phyloP scores from a whole-genome alignment of 768 basidiomycete species.

The Trametes coccinea region DNA sequence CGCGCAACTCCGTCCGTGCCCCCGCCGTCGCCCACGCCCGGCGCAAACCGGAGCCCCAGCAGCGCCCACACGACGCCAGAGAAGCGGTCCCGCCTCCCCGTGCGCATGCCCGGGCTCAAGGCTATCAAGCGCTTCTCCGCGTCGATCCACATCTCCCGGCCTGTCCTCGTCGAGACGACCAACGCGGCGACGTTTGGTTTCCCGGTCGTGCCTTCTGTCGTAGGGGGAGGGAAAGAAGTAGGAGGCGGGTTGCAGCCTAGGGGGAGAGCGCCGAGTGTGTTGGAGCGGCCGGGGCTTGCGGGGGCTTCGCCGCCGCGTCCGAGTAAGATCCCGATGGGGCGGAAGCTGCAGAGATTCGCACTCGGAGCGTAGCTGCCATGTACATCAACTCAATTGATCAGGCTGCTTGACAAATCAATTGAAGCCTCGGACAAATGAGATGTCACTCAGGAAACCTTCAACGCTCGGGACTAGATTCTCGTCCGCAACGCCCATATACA shows the following conservation, averaged over 20 bases:
- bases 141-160: conserved; percentile 24
- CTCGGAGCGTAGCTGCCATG: neutral
- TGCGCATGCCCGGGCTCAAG: conserved; percentile 19
- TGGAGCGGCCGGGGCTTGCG: neutral
- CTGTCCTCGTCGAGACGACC: conserved; percentile 27
- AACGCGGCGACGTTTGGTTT: conserved; percentile 20
- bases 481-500: too few relatives aligned
- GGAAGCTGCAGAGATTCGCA: conserved; percentile 12
- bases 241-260: neutral
- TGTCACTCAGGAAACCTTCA: too few relatives aligned
- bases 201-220: neutral
- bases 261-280: neutral
- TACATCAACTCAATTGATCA: too few relatives aligned
- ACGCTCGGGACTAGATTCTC: too few relatives aligned
- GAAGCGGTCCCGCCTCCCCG: conserved; percentile 27
- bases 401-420: too few relatives aligned
- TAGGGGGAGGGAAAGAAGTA: neutral
- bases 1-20: neutral
- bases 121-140: conserved; percentile 27
- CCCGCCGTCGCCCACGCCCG: conserved; percentile 2
- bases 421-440: too few relatives aligned
- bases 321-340: conserved; percentile 22
- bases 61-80: conserved; percentile 18
- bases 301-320: conserved; percentile 8
- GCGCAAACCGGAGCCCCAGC: neutral